These are phyloP conservation scores for Wolfiporia cocos DNA, from an alignment of 1,284 basidiomycete species.

Conservation along the genomic window DNA sequence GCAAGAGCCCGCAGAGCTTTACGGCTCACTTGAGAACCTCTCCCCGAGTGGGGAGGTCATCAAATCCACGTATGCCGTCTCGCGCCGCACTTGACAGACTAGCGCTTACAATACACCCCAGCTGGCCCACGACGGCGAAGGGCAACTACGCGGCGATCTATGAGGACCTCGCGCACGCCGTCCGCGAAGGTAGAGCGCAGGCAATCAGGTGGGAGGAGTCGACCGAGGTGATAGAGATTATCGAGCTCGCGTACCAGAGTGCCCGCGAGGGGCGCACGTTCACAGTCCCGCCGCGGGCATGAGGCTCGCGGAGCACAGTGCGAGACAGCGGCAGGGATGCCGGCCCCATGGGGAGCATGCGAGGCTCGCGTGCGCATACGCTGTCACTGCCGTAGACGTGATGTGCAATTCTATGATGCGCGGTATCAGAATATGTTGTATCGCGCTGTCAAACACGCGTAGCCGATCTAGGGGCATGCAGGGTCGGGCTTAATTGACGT, in stretches of 20 bases:
- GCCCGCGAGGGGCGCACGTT: slow-evolving; percentile 51
- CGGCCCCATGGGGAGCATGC: too few relatives aligned
- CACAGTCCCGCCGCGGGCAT: slow-evolving; percentile 23
- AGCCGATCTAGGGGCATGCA: too few relatives aligned
- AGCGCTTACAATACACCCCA: slow-evolving; percentile 18
- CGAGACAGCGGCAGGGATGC: too few relatives aligned
- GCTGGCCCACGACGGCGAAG: slow-evolving; percentile 55
- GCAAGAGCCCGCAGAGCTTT: slow-evolving; percentile 50
- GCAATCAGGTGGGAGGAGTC: slow-evolving; percentile 69
- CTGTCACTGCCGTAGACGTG: too few relatives aligned
- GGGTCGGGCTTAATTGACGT: too few relatives aligned
- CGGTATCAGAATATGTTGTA: too few relatives aligned
- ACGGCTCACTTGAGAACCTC: slow-evolving; percentile 53
- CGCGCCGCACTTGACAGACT: not conserved
- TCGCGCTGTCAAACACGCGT: too few relatives aligned
- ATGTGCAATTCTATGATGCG: too few relatives aligned
- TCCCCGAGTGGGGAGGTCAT: slow-evolving; percentile 39
- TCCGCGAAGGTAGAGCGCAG: slow-evolving; percentile 45
- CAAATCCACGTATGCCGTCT: slow-evolving; percentile 39
- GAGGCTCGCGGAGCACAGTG: too few relatives aligned
- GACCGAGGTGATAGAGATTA: slow-evolving; percentile 62
- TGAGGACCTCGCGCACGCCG: slow-evolving; percentile 57
- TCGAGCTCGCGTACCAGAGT: slow-evolving; percentile 65
- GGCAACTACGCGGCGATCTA: slow-evolving; percentile 60
- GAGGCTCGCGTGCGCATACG: too few relatives aligned